These are phyloP conservation scores for Chenopodium formosanum DNA, from an alignment of 148 eudicot genomes.

Conservation along the genomic window DNA sequence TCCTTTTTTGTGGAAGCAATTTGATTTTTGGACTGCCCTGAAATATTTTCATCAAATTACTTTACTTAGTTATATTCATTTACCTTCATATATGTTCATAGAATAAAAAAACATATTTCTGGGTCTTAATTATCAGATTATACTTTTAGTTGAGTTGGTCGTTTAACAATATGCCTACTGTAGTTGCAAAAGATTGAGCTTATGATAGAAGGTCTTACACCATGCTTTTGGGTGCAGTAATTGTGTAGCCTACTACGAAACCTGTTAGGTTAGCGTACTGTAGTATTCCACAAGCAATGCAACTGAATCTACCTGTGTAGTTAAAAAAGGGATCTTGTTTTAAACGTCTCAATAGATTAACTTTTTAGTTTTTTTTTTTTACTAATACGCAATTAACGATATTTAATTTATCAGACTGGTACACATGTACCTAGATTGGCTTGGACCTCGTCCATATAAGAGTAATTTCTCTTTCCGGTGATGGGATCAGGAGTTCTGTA, in stretches of 20 bases:
- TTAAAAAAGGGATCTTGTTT: too few species aligned
- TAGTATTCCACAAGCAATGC: constrained; percentile 41
- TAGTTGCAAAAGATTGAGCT: not conserved
- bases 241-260: constrained; percentile 52
- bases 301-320: constrained; percentile 37
- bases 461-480: constrained; percentile 52
- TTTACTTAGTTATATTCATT: too few species aligned
- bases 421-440: constrained; percentile 42
- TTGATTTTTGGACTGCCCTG: constrained; percentile 65
- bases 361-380: too few species aligned
- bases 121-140: too few species aligned
- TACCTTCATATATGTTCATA: too few species aligned
- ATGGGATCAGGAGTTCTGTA: constrained; percentile 45
- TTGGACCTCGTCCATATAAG: constrained; percentile 55
- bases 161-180: too few species aligned
- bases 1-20: constrained; percentile 57
- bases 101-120: too few species aligned
- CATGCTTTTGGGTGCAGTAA: constrained; percentile 73
- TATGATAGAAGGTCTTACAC: constrained; percentile 40
- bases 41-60: not conserved
- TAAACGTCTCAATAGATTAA: too few species aligned
- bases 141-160: too few species aligned
- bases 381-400: too few species aligned
- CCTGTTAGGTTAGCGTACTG: constrained; percentile 57
- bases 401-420: too few species aligned